Percentiles rank a stretch among this genome's conserved stretches.
Conservation (phyloP, 441 rosid species). For the Oxalis stricta region DNA sequence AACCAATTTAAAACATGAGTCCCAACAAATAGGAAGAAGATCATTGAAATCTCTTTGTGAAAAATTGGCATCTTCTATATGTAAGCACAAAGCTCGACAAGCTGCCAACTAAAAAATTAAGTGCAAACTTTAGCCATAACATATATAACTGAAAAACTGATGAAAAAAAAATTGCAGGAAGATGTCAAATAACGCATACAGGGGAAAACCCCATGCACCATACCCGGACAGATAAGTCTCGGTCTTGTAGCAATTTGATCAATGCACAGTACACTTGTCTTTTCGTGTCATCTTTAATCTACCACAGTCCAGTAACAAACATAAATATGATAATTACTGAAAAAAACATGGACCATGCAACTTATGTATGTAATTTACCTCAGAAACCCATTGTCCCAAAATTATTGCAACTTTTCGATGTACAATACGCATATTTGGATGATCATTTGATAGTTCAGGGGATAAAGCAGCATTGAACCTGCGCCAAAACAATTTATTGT, state of each 20-base stretch:
- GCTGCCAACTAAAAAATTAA: conserved; percentile 73
- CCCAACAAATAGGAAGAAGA: conserved; percentile 90
- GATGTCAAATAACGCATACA: neutral
- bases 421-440: conserved; percentile 83
- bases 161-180: neutral
- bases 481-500: conserved; percentile 9
- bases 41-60: conserved; percentile 59
- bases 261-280: conserved; percentile 84
- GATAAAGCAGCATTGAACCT: conserved; percentile 96
- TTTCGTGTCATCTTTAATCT: conserved; percentile 88
- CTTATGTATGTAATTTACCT: conserved; percentile 37
- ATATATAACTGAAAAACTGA: conserved; percentile 1
- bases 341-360: neutral
- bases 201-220: conserved; percentile 9
- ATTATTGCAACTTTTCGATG: conserved; percentile 93
- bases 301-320: no score
- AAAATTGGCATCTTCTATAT: conserved; percentile 95
- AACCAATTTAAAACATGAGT: conserved; percentile 75
- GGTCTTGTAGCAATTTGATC: conserved; percentile 68
- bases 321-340: no score
- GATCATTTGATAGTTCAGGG: conserved; percentile 79
- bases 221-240: conserved; percentile 89
- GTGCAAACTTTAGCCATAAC: conserved; percentile 15
- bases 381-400: conserved; percentile 99
- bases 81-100: conserved; percentile 82